Evolutionary conservation across 2,329 filamentous ascomycete species (phyloP), one percentile per base, ranked within the genome.

Genomic region (Neonectria sp.): DNA sequence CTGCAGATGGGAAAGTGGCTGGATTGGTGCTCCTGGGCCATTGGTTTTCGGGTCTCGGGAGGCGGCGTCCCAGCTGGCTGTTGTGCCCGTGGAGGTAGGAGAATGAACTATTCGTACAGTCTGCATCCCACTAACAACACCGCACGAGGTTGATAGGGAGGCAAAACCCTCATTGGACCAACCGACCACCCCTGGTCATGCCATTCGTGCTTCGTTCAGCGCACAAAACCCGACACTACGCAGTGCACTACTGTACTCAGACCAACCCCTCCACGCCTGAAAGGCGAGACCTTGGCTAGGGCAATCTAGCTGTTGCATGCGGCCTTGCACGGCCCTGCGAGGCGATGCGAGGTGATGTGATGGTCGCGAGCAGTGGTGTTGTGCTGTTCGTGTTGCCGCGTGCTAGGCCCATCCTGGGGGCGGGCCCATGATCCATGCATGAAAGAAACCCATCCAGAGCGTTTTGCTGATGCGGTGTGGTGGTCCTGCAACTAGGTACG

Each of bases 321-420:
- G 24, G 58, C 48, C 29, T n/a, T 60, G 57, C n/a, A 51, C 11
- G 31, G 46, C 51, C 52, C 55, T 68, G 66, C 68, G 65, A 48
- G 64, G 45, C 49, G 27, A 64, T 71, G 72, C 72, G 57, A 53
- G 65, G 72, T 75, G 71, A 75, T 73, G 72, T 66, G 69, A 74
- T 72, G 67, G 55, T 35, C 65, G 57, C 49, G 60, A 62, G 53
- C 48, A 46, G 71, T 67, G 58, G 60, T 61, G 63, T 64, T 66
- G 66, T 66, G 58, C 62, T 73, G 65, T 73, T 73, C 63, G 69
- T 71, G 71, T 67, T 68, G 57, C 59, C 67, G 60, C 68, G 33
- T 65, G 67, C 65, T 72, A 60, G 40, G 55, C 61, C 63, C 55
- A 72, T 72, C 69, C 52, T 15, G 29, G 60, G n/a, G 56, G 55